Evolutionary conservation across 108 stramenopile species (phyloP), one percentile per base, ranked within the genome.

Genomic region (Nitzschia putrida): DNA sequence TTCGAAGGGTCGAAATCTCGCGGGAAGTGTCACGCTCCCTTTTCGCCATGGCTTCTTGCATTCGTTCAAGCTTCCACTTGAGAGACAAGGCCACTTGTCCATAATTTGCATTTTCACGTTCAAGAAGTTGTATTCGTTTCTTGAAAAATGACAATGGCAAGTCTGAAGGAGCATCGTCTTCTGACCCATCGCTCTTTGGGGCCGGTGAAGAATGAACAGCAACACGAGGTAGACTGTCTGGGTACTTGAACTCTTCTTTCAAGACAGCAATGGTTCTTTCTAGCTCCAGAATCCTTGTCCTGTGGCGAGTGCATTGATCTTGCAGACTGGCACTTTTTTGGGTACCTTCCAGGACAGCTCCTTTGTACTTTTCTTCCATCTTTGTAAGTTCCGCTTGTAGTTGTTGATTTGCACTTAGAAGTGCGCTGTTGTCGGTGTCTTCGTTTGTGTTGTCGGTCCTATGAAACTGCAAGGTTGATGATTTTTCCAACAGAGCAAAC

Each of bases 81-180:
- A 69, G 29, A 10, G 21, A 18, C 39, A 44, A 10, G 11, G 64
- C 29, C 8, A 59, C 20, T 8, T 21, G 47, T 4, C 4, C 20
- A 44, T 60, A 68, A 25, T 59, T 61, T 9, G 21, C 14, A 45
- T 68, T 74, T 26, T 74, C 66, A 3, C 60, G 54, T 54, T 74
- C 66, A 4, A 74, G 51, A 21, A 68, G 53, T 51, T 74, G 44
- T 22, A 74, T 61, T 8, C 66, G 66, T 29, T 73, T 50, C 24
- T 49, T 49, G 18, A 18, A 49, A 18, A 49, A 49, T 2, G 47
- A 49, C n/a, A 49, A 18, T 4, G 47, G 47, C 47, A 49, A 18
- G n/a, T 18, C 47, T 18, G 47, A 18, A 49, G 14, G 47, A 5
- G 3, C 47, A 16, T 16, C n/a, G 47, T 49, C 47, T 49, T 49